A percentile compares a stretch with the other conserved stretches of the same genome.
phyloP scores from a whole-genome alignment of 1,139 yeast species.

The Magnusiomyces sp. region DNA sequence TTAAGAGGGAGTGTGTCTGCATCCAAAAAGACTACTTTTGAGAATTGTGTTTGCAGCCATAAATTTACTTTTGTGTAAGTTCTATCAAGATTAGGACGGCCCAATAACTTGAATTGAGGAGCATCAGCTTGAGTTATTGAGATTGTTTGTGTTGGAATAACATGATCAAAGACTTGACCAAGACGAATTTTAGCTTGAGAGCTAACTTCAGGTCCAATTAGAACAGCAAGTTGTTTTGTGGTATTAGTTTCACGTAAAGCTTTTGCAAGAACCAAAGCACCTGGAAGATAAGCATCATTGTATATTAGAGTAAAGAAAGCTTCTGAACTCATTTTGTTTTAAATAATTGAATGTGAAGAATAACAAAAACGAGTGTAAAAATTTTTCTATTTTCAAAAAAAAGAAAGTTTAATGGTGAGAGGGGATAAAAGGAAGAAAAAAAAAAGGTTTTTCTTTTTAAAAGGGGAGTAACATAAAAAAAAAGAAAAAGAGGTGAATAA shows the following conservation, averaged over 20 bases:
- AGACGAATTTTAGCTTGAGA: constrained; percentile 21
- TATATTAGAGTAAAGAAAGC: constrained; percentile 66
- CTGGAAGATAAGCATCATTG: constrained; percentile 62
- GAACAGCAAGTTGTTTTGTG: constrained; percentile 24
- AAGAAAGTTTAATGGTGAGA: background rate
- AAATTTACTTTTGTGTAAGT: constrained; percentile 67
- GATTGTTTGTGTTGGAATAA: constrained; percentile 30
- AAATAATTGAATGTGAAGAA: background rate
- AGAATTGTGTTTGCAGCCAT: constrained; percentile 58
- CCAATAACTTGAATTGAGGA: constrained; percentile 39
- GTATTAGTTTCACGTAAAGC: constrained; percentile 28
- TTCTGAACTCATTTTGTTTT: constrained; percentile 6
- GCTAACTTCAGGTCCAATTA: constrained; percentile 30
- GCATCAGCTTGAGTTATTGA: constrained; percentile 23
- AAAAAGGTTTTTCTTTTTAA: too few species aligned
- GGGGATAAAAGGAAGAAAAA: too few species aligned
- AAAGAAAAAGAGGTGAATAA: too few species aligned
- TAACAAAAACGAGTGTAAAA: background rate
- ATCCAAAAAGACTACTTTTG: constrained; percentile 65
- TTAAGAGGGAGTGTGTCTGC: constrained; percentile 67
- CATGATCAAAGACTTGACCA: constrained; percentile 26
- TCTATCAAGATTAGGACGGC: constrained; percentile 65
- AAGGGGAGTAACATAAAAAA: too few species aligned
- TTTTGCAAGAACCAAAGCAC: constrained; percentile 57
- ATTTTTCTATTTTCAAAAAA: too few species aligned